phyloP scores from a whole-genome alignment of 1,139 yeast species.

The Hansenula lynferdii region DNA sequence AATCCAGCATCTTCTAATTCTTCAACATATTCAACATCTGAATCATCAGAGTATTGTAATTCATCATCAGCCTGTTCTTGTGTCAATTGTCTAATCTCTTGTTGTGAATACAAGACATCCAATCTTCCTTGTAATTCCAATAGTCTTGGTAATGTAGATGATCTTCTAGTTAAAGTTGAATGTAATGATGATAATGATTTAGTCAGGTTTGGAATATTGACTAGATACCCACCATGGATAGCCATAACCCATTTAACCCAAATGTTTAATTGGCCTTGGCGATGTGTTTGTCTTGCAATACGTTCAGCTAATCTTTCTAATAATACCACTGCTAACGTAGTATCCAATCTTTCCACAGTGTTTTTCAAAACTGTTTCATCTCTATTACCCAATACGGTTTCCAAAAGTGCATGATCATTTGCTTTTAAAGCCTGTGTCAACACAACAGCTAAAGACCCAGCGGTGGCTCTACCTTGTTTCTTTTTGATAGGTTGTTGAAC shows the following conservation, averaged over 20 bases:
- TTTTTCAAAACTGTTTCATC: slow-evolving; percentile 72
- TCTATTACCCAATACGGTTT: slow-evolving; percentile 71
- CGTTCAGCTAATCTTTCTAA: slow-evolving; percentile 84
- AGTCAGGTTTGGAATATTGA: slow-evolving; percentile 65
- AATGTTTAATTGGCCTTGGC: slow-evolving; percentile 67
- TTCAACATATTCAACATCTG: slow-evolving; percentile 36
- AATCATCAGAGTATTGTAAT: slow-evolving; percentile 33
- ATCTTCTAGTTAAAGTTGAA: slow-evolving; percentile 69
- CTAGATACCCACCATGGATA: slow-evolving; percentile 77
- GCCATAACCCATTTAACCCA: slow-evolving; percentile 96
- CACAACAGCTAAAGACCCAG: slow-evolving; percentile 63
- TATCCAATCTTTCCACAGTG: slow-evolving; percentile 66
- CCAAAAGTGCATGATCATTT: slow-evolving; percentile 67
- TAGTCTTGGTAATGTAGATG: slow-evolving; percentile 71
- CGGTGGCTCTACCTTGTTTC: slow-evolving; percentile 31
- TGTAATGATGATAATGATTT: slow-evolving; percentile 71
- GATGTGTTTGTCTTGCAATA: slow-evolving; percentile 58
- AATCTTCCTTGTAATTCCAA: slow-evolving; percentile 81
- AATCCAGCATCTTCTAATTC: slow-evolving; percentile 34
- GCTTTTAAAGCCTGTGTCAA: slow-evolving; percentile 68
- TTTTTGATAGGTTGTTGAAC: slow-evolving; percentile 25
- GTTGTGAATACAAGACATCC: slow-evolving; percentile 65
- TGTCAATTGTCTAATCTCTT: slow-evolving; percentile 48
- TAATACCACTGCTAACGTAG: slow-evolving; percentile 67
- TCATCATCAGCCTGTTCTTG: slow-evolving; percentile 32